Percentiles rank a stretch among this genome's conserved stretches.
Evolutionary conservation across 2,329 filamentous ascomycete genomes (phyloP).

Genomic region (Botrytis porri): DNA sequence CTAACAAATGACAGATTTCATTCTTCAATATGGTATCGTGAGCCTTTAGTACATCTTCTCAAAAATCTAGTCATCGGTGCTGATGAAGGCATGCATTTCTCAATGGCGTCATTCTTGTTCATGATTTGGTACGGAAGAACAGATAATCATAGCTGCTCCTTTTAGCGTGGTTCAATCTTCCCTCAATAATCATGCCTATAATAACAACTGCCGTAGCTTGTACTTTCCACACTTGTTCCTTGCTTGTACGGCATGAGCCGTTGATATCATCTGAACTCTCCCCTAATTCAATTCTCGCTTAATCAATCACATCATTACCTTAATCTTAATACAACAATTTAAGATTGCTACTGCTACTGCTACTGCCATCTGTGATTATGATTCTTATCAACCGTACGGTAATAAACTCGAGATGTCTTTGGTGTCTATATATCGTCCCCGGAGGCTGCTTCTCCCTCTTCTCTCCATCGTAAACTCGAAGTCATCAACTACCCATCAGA

Average conservation of each 20-base stretch:
- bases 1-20: too few relatives aligned
- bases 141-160: not conserved
- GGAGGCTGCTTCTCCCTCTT: not conserved
- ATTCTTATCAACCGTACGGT: not conserved
- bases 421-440: not conserved
- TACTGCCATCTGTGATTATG: not conserved
- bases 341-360: not conserved
- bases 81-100: not conserved
- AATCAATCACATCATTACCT: not conserved
- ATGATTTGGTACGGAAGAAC: not conserved
- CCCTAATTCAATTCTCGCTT: not conserved
- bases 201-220: not conserved
- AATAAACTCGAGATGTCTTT: not conserved
- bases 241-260: not conserved
- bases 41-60: fast-evolving
- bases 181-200: not conserved
- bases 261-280: not conserved
- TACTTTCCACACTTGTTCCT: not conserved
- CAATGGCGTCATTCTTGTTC: not conserved
- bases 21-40: not conserved
- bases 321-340: not conserved
- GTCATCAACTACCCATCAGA: not conserved
- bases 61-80: not conserved
- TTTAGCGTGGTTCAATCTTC: not conserved
- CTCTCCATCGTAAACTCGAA: not conserved